These are phyloP conservation scores for Paecilomyces niveus DNA, from an alignment of 2,329 filamentous ascomycete species.

Conservation along the genomic window DNA sequence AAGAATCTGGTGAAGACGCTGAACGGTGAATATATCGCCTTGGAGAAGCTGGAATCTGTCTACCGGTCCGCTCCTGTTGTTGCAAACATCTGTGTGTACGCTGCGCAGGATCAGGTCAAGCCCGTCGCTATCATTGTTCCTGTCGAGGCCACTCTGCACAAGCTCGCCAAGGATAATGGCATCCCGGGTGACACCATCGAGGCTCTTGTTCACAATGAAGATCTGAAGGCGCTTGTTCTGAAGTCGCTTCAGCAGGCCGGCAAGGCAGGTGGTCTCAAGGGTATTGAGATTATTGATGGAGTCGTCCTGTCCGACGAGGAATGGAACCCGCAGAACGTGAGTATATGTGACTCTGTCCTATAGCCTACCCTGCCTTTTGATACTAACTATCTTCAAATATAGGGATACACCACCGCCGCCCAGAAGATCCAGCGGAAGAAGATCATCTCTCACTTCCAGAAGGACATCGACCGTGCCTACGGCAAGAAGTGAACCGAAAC, in stretches of 20 bases:
- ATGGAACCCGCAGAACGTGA: slow-evolving; percentile 37
- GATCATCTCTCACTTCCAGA: slow-evolving; percentile 56
- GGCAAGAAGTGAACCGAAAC: slow-evolving; percentile 28
- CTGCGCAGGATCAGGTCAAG: slow-evolving; percentile 64
- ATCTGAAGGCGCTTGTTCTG: slow-evolving; percentile 34
- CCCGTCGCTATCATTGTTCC: slow-evolving; percentile 75
- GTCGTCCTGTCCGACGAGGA: slow-evolving; percentile 40
- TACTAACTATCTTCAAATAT: slow-evolving; percentile 23
- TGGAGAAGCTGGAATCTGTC: slow-evolving; percentile 90
- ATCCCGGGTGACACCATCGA: slow-evolving; percentile 60
- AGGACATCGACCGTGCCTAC: slow-evolving; percentile 57
- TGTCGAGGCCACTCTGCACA: slow-evolving; percentile 49
- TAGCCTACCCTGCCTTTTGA: background rate
- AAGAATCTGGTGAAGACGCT: slow-evolving; percentile 97
- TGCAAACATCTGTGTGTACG: slow-evolving; percentile 81
- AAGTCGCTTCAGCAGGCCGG: slow-evolving; percentile 34
- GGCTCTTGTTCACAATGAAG: slow-evolving; percentile 53
- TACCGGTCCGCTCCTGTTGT: slow-evolving; percentile 77
- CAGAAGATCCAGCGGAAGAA: slow-evolving; percentile 67
- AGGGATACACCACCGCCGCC: slow-evolving; percentile 61
- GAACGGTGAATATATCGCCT: slow-evolving; percentile 91
- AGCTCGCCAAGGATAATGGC: slow-evolving; percentile 49
- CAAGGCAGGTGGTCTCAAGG: slow-evolving; percentile 26
- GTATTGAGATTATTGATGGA: slow-evolving; percentile 38
- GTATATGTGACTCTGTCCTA: slow-evolving; percentile 8